phyloP scores from a whole-genome alignment of 495 filamentous ascomycete genomes.

The Patellaria atrata region DNA sequence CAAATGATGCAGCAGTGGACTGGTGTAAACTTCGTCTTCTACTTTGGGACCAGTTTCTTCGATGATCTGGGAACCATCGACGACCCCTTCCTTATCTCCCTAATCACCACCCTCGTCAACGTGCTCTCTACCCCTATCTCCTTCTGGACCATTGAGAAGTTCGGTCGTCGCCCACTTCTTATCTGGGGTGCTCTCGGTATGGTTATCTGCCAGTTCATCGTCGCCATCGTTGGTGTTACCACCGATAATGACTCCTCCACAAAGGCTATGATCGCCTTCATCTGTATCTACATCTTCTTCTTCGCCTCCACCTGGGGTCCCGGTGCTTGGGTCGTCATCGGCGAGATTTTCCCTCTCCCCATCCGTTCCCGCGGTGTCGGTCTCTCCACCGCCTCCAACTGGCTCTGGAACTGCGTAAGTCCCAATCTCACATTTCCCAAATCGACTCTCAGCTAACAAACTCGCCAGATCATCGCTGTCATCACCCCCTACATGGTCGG shows the following conservation, averaged over 20 bases:
- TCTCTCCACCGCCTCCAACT: constrained; percentile 72
- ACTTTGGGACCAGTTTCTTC: constrained; percentile 75
- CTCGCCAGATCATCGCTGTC: constrained; percentile 41
- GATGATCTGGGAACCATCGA: constrained; percentile 47
- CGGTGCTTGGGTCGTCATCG: constrained; percentile 68
- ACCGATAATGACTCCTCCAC: constrained; percentile 16
- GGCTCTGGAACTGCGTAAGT: constrained; percentile 56
- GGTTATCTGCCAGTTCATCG: constrained; percentile 74
- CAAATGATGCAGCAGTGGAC: constrained; percentile 71
- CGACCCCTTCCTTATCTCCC: constrained; percentile 63
- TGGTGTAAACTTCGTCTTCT: constrained; percentile 90
- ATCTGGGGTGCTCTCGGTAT: constrained; percentile 67
- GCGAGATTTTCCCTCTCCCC: constrained; percentile 74
- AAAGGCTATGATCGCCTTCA: constrained; percentile 26
- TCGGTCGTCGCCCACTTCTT: constrained; percentile 72
- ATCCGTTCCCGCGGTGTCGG: constrained; percentile 71
- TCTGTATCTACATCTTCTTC: constrained; percentile 42
- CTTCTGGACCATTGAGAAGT: constrained; percentile 68
- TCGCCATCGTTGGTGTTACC: constrained; percentile 46
- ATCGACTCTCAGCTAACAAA: neutral
- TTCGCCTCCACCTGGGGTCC: constrained; percentile 34
- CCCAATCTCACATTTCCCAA: neutral
- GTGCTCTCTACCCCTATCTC: constrained; percentile 67
- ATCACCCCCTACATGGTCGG: constrained; percentile 73
- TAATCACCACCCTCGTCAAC: constrained; percentile 78